Percentiles rank a stretch among this genome's conserved stretches.
Conservation (phyloP, 169 alveolate species). For the Cryptosporidium parvum region DNA sequence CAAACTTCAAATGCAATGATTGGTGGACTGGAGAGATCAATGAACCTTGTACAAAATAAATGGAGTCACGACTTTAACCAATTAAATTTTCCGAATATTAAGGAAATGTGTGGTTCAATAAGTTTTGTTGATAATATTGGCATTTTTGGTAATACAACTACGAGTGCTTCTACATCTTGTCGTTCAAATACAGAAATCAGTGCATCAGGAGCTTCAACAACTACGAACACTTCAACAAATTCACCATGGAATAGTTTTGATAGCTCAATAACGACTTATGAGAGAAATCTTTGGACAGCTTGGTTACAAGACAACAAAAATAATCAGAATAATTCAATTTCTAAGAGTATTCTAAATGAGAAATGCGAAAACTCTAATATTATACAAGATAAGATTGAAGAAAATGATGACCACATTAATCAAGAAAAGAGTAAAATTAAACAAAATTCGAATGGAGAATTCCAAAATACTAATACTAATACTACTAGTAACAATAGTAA, state of each 20-base stretch:
- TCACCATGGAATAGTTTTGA: conserved; percentile 58
- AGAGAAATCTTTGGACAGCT: conserved; percentile 48
- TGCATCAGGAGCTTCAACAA: conserved; percentile 11
- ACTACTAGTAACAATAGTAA: not conserved
- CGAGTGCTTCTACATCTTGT: conserved; percentile 18
- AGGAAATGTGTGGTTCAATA: conserved; percentile 7
- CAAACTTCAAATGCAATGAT: conserved; percentile 50
- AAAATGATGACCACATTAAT: not conserved
- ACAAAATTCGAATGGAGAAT: not conserved
- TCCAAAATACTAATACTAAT: not conserved
- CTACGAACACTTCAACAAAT: conserved; percentile 2
- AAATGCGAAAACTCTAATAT: not conserved
- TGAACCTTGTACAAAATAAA: conserved; percentile 1
- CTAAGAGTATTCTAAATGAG: not conserved
- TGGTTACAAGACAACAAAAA: conserved; percentile 34
- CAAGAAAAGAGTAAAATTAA: not conserved
- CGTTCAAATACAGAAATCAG: conserved; percentile 17
- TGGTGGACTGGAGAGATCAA: conserved; percentile 63
- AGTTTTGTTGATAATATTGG: conserved; percentile 15
- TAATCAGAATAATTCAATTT: conserved; percentile 5
- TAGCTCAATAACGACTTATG: conserved; percentile 33
- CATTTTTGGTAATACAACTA: conserved; percentile 4
- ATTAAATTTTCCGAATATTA: conserved; percentile 9
- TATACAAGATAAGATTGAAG: not conserved
- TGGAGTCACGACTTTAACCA: conserved; percentile 45